Base-by-base conservation (phyloP, 768 basidiomycete genomes). In the Tulasnella sp. region DNA sequence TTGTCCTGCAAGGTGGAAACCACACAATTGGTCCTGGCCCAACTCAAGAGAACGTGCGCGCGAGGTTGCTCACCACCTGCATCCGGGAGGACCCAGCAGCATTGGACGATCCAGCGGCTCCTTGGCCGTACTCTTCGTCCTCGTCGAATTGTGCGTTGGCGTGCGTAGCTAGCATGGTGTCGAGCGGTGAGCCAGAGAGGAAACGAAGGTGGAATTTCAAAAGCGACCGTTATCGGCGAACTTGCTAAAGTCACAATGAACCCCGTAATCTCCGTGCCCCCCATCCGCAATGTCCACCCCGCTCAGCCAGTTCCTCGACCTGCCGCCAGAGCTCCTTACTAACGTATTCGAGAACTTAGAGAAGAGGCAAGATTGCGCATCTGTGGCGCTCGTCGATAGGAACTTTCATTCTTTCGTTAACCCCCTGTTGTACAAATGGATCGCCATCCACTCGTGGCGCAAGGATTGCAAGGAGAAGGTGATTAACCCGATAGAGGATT, bases 401-500 rank as follows among this genome's bases (percentile, higher is more conserved):
- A 55, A 68, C 0, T 85, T 87, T 63, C 68, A 77, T 59, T 41
- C 59, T 1, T 80, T 80, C 61, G 74, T 80, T 0, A 66, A 70
- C 2, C 70, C 74, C 8, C 60, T 67, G 27, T 71, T 89, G 21
- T 90, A 89, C 62, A 70, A 74, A 23, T 71, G 73, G 11, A 72
- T 81, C 15, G 74, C 71, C 41, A 79, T 88, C 42, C 82, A 80
- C 67, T 74, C 84, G 14, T 86, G 84, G 86, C 78, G 86, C 56
- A 81, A 71, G 62, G 75, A 80, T 31, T 75, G 74, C 12, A 88
- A 84, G 64, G 64, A 63, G 7, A 83, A 75, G 73, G 84, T 11
- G 21, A 42, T 34, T 46, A 23, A 12, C 29, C 45, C 49, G 8
- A 25, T 6, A 15, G 19, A n/a, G 4, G 36, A 29, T 14, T 36